phyloP scores from a whole-genome alignment of 495 filamentous ascomycete species.

The Aspergillus campestris region DNA sequence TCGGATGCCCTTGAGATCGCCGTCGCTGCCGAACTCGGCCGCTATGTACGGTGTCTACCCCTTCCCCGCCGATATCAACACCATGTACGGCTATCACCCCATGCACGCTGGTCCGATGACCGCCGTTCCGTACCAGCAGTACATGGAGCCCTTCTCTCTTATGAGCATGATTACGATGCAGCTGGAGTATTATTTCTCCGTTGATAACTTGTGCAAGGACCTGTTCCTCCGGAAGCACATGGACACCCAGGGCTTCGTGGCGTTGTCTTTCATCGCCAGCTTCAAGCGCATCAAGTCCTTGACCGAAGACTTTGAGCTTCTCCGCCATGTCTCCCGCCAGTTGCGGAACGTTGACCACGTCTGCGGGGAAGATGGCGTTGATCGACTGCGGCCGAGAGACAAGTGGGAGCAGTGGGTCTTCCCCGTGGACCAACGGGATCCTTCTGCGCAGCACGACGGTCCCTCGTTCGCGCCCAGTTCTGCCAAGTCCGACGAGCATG shows the following conservation, averaged over 20 bases:
- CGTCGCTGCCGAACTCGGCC: conserved; percentile 38
- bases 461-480: conserved; percentile 21
- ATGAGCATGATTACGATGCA: conserved; percentile 57
- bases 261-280: conserved; percentile 59
- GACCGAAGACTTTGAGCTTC: conserved; percentile 60
- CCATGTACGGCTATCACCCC: conserved; percentile 42
- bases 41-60: conserved; percentile 32
- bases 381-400: conserved; percentile 68
- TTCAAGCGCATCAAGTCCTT: conserved; percentile 80
- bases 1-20: conserved; percentile 39
- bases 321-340: conserved; percentile 64
- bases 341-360: conserved; percentile 64
- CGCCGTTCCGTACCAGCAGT: conserved; percentile 54
- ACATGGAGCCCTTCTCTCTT: conserved; percentile 47
- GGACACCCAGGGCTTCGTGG: conserved; percentile 92
- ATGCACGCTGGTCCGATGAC: conserved; percentile 51
- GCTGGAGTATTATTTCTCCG: conserved; percentile 92
- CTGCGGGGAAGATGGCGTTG: conserved; percentile 60
- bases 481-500: conserved; percentile 20
- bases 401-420: conserved; percentile 80
- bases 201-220: conserved; percentile 95
- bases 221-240: conserved; percentile 80
- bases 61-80: conserved; percentile 31
- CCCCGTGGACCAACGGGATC: conserved; percentile 49
- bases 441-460: conserved; percentile 52